Percentiles rank a stretch among this genome's conserved stretches.
Conservation (phyloP, 1,284 basidiomycete genomes). For the Malassezia nana region DNA sequence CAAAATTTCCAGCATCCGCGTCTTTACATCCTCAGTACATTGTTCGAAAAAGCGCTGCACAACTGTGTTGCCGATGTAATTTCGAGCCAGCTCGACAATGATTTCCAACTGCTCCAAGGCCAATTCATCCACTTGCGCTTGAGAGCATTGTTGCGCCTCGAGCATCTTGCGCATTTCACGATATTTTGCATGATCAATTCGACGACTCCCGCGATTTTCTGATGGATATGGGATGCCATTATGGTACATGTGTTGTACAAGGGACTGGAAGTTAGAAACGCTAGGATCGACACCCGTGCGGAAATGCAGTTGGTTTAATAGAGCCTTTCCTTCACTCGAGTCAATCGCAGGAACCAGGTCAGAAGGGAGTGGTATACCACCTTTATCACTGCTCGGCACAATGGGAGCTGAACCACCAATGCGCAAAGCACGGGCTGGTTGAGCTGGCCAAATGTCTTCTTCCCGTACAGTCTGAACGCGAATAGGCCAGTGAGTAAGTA, state of each 20-base stretch:
- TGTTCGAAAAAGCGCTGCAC: slow-evolving; percentile 95
- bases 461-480: background rate
- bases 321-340: slow-evolving; percentile 59
- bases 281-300: slow-evolving; percentile 48
- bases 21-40: slow-evolving; percentile 65
- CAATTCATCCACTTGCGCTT: slow-evolving; percentile 81
- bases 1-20: slow-evolving; percentile 84
- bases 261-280: slow-evolving; percentile 53
- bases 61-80: slow-evolving; percentile 96
- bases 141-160: slow-evolving; percentile 66
- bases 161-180: slow-evolving; percentile 86
- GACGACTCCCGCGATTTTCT: slow-evolving; percentile 46
- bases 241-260: slow-evolving; percentile 54
- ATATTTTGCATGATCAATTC: slow-evolving; percentile 86
- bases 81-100: slow-evolving; percentile 74
- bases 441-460: slow-evolving; percentile 1
- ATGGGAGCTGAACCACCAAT: slow-evolving; percentile 43
- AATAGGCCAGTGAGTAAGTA: background rate
- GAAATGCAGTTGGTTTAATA: slow-evolving; percentile 62
- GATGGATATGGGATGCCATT: slow-evolving; percentile 35
- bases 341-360: slow-evolving; percentile 47
- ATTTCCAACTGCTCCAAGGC: slow-evolving; percentile 78
- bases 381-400: slow-evolving; percentile 46
- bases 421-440: slow-evolving; percentile 7
- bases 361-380: slow-evolving; percentile 42